Evolutionary conservation across 768 basidiomycete genomes (phyloP).

Genomic region (Termitomyces bulborhizus): DNA sequence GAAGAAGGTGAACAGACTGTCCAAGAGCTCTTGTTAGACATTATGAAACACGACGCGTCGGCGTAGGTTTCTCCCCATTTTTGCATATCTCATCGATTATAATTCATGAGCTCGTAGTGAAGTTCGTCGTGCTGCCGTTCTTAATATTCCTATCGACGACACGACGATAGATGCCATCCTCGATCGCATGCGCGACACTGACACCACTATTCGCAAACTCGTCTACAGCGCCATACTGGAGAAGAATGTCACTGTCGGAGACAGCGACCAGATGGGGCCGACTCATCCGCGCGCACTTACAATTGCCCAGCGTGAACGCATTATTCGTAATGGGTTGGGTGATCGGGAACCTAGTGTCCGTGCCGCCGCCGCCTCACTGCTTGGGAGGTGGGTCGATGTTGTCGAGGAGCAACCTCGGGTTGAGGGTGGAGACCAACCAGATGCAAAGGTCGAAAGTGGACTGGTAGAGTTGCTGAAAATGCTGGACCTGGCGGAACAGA

Average conservation of each 20-base stretch:
- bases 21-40: slow-evolving; percentile 58
- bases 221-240: slow-evolving; percentile 60
- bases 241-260: slow-evolving; percentile 24
- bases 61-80: slow-evolving; percentile 43
- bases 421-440: slow-evolving; percentile 18
- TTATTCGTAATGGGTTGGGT: slow-evolving; percentile 78
- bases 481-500: slow-evolving; percentile 52
- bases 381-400: slow-evolving; percentile 72
- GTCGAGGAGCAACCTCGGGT: slow-evolving; percentile 32
- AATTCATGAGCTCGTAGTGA: slow-evolving; percentile 43
- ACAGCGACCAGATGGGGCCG: slow-evolving; percentile 33
- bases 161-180: slow-evolving; percentile 63
- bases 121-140: slow-evolving; percentile 74
- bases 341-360: slow-evolving; percentile 78
- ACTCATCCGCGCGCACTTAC: slow-evolving; percentile 62
- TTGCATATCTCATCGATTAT: neutral
- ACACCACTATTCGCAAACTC: slow-evolving; percentile 65
- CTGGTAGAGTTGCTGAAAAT: slow-evolving; percentile 23
- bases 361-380: slow-evolving; percentile 62
- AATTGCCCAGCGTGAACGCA: slow-evolving; percentile 67
- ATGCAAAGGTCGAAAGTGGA: slow-evolving; percentile 18
- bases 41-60: slow-evolving; percentile 66
- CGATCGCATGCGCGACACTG: slow-evolving; percentile 73
- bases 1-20: slow-evolving; percentile 45
- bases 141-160: slow-evolving; percentile 57